These are phyloP conservation scores for Acanthamoeba divionensis DNA, from an alignment of 208 protist genomes.

Conservation along the genomic window DNA sequence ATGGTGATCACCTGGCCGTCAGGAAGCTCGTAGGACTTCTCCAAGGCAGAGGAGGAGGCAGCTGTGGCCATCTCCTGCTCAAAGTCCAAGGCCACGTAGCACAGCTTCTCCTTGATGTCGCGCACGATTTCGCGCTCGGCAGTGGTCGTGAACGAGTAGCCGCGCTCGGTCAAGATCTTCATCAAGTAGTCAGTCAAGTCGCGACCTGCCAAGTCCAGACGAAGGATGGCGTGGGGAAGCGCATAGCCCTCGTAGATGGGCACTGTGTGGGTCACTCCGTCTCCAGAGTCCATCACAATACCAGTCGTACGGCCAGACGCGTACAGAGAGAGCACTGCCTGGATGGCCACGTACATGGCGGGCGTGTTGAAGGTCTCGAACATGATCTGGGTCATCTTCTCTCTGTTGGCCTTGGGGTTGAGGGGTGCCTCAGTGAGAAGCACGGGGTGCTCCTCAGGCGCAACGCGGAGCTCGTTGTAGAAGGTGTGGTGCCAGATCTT, in stretches of 20 bases:
- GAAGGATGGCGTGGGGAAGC: constrained; percentile 89
- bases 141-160: constrained; percentile 92
- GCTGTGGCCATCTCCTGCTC: constrained; percentile 91
- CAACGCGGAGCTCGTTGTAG: constrained; percentile 96
- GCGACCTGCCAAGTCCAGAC: constrained; percentile 76
- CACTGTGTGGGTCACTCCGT: constrained; percentile 95
- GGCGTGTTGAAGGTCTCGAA: constrained; percentile 87
- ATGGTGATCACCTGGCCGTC: constrained; percentile 85
- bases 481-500: constrained; percentile 98
- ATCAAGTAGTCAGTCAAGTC: constrained; percentile 92
- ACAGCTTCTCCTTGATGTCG: constrained; percentile 84
- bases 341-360: constrained; percentile 89
- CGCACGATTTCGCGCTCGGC: constrained; percentile 95
- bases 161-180: constrained; percentile 91
- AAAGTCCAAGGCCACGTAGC: constrained; percentile 85
- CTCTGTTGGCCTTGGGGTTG: constrained; percentile 88
- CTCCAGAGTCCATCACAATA: constrained; percentile 93
- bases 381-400: constrained; percentile 90
- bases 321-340: constrained; percentile 95
- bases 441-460: constrained; percentile 96
- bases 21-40: constrained; percentile 89
- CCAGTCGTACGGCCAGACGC: constrained; percentile 87
- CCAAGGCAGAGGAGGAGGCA: not conserved
- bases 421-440: constrained; percentile 89
- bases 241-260: constrained; percentile 96